Base-by-base conservation (phyloP, 192 early-diverging fungal genomes). In the Rhizophagus clarus region DNA sequence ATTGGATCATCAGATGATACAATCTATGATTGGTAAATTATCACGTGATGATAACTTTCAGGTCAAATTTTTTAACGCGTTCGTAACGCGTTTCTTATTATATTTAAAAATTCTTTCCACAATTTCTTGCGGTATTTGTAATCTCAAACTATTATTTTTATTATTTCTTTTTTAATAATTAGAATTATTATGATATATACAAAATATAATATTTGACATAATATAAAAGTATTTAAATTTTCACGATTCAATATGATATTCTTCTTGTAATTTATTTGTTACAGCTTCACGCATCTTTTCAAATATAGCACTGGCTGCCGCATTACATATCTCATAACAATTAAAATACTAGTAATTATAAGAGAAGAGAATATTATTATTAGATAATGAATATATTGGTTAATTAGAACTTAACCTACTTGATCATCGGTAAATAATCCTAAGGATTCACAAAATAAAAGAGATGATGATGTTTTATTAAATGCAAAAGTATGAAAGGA, bases 401-500 rank as follows among this genome's bases (percentile, higher is more conserved):
- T 45, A 2, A 5, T 62, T 32, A 64, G 37, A 60, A 62, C 1
- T 31, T 66, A 42, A 40, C 49, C 71, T 82, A 92, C 89, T 84
- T 93, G 87, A 26, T 91, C 88, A 60, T 92, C 86, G 2, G 88
- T 87, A 84, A 93, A 97, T 40, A 88, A 74, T 60, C 96, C 96
- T 42, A 84, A 86, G 64, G 94, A 96, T 40, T 96, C 91, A 20
- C 86, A 90, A 76, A 90, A 90, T 12, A 96, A 76, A 20, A 87
- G 75, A 24, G 85, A 78, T 45, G 84, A 81, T 15, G 82, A 77
- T 8, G 81, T 84, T 72, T 87, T 89, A 77, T 92, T 89, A 82
- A 97, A 97, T 15, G 92, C 95, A 90, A 97, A 96, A 8, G 90
- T 93, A 80, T 98, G 97, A 24, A 85, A 82, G 7, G 97, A 97